phyloP scores from a whole-genome alignment of 1,284 basidiomycete genomes.

The Irpex lacteus region DNA sequence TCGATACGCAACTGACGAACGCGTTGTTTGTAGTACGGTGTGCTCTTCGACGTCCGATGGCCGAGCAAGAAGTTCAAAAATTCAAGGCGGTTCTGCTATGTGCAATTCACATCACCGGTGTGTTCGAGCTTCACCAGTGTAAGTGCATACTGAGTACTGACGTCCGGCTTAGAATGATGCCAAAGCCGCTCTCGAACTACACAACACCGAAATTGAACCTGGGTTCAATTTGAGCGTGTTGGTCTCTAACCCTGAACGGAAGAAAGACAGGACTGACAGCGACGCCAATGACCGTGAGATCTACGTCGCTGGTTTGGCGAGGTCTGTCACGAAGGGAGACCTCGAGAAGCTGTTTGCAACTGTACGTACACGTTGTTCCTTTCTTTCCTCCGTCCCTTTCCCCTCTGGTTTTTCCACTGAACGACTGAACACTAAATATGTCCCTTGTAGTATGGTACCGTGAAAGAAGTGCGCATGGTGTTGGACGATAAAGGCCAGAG shows the following conservation, averaged over 20 bases:
- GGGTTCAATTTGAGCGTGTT: conserved; percentile 73
- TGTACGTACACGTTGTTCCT: conserved; percentile 36
- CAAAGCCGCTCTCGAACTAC: conserved; percentile 72
- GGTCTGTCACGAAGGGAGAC: conserved; percentile 71
- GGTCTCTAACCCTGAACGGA: conserved; percentile 88
- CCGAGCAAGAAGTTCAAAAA: conserved; percentile 95
- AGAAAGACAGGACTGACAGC: conserved; percentile 85
- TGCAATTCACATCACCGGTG: conserved; percentile 87
- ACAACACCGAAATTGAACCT: conserved; percentile 72
- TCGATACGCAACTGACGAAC: conserved; percentile 2
- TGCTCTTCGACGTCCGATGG: conserved; percentile 94
- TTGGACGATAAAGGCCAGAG: conserved; percentile 67
- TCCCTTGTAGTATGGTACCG: conserved; percentile 63
- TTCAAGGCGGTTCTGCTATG: conserved; percentile 90
- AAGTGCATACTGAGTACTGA: not conserved
- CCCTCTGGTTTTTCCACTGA: too few relatives aligned
- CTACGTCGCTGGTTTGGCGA: conserved; percentile 82
- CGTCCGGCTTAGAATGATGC: conserved; percentile 58
- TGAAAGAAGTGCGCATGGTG: conserved; percentile 81
- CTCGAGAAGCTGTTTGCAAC: conserved; percentile 74
- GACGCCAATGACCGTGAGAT: conserved; percentile 81
- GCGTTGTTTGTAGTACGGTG: conserved; percentile 64
- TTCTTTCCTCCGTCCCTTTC: not conserved
- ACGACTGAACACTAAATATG: too few relatives aligned
- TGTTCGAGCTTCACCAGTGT: conserved; percentile 24